Evolutionary conservation across 176 grass and related monocot species (phyloP).

Genomic region (Oryza nivara): DNA sequence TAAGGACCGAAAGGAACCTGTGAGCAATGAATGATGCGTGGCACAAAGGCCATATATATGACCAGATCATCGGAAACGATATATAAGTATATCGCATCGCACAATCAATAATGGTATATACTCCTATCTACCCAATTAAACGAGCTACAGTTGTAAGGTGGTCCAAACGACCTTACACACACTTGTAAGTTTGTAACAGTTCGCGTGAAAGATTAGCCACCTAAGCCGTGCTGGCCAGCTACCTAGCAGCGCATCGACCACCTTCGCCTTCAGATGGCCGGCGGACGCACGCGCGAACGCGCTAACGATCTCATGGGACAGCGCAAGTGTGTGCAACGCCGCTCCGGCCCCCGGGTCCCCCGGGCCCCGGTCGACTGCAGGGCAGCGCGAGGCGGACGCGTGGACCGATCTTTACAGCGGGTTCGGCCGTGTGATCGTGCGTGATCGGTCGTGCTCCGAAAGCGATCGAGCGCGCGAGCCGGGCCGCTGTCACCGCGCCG

Average conservation of each 20-base stretch:
- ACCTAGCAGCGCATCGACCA: not conserved
- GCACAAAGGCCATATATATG: not conserved
- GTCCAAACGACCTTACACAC: constrained; percentile 17
- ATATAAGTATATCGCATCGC: not conserved
- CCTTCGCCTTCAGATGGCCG: not conserved
- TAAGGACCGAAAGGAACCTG: not conserved
- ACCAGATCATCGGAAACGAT: not conserved
- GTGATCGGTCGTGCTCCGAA: too few species aligned
- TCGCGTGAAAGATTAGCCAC: not conserved
- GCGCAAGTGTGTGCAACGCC: too few species aligned
- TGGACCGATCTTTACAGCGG: too few species aligned
- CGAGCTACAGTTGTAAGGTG: not conserved
- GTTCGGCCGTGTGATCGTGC: too few species aligned
- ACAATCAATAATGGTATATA: constrained; percentile 7
- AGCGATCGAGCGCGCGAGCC: too few species aligned
- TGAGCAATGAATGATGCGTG: not conserved
- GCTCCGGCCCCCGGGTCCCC: too few species aligned
- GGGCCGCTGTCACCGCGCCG: too few species aligned
- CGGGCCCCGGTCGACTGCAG: too few species aligned
- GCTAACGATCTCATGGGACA: too few species aligned
- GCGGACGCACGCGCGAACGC: not conserved
- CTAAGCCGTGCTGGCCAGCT: not conserved
- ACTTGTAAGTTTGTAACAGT: not conserved
- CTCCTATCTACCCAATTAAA: constrained; percentile 21
- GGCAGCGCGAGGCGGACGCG: too few species aligned